These are phyloP conservation scores for Phellopilus nigrolimitatus DNA, from an alignment of 1,284 basidiomycete species.

Conservation along the genomic window DNA sequence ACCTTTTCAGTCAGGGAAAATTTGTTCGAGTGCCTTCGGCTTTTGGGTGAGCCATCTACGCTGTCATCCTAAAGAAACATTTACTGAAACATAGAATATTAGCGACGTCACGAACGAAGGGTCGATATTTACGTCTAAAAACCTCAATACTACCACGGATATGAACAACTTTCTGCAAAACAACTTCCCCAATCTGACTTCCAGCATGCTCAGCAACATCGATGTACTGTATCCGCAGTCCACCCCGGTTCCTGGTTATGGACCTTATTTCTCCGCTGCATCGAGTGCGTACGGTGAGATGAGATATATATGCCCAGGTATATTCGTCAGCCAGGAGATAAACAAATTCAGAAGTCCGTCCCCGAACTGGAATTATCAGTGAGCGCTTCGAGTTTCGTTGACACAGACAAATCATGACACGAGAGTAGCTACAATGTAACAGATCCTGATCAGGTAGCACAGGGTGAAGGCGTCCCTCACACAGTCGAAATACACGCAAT, in stretches of 20 bases:
- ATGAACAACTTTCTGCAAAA: constrained; percentile 22
- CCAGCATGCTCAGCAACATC: constrained; percentile 9
- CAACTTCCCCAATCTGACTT: constrained; percentile 22
- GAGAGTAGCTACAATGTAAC: constrained; percentile 21
- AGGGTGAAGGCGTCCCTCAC: constrained; percentile 21
- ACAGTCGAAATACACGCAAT: too few species aligned
- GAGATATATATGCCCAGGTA: too few species aligned
- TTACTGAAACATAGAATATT: neutral
- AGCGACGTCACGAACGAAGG: constrained; percentile 24
- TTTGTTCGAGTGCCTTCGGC: constrained; percentile 23
- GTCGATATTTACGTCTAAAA: constrained; percentile 20
- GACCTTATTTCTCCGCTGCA: constrained; percentile 20
- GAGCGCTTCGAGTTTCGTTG: neutral
- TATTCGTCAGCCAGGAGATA: too few species aligned
- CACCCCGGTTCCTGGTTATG: constrained; percentile 17
- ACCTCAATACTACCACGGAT: constrained; percentile 16
- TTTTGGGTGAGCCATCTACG: constrained; percentile 20
- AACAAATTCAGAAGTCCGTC: too few species aligned
- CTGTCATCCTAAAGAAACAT: neutral
- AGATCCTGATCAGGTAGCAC: constrained; percentile 19
- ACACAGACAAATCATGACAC: neutral
- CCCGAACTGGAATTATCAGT: too few species aligned
- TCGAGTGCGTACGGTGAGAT: constrained; percentile 22
- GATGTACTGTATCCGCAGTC: constrained; percentile 20
- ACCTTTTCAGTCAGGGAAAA: constrained; percentile 21